Evolutionary conservation across 140 eudicot genomes (phyloP), one percentile per base, ranked within the genome.

Genomic region (Cichorium intybus): DNA sequence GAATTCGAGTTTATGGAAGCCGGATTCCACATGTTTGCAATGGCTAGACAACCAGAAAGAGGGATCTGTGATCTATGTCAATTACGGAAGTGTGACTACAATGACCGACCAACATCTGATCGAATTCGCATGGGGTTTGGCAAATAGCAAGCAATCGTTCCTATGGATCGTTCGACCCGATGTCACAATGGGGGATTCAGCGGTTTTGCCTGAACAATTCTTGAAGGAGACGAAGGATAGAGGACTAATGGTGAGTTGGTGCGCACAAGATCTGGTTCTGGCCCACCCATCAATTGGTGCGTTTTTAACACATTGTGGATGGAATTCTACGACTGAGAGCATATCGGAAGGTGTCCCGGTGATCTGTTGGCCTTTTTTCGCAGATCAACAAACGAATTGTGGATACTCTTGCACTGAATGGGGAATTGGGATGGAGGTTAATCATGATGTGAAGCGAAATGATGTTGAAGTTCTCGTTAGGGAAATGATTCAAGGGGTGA

Each of bases 81-180:
- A 88, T 49, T 88, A 82, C 20, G 95, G 96, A 46, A 82, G 90
- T 49, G 43, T 88, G 0, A 85, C 96, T 3, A 65, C 75, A 18
- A 85, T 88, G 90, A 75, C 77, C n/a, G 60, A 64, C 15, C 46
- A 63, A n/a, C 95, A 88, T 35, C 66, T 88, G 31, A 62, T 16
- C 10, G 96, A 88, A 24, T 85, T 88, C 16, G 94, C 89, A 0
- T 79, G 83, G 96, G 96, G 96, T 10, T 79, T 88, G 11, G 96
- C 93, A 0, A 79, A 77, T 17, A 81, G 89, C 18, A 72, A 54
- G 68, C 89, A 74, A 49, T 74, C 79, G 0, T 84, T 88, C 46
- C 61, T 82, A 50, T 88, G 94, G 96, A 57, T 85, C 8, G 58
- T 76, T 47, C 51, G 94, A 43, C 81, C 87, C 0, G 88, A 87